phyloP scores from a whole-genome alignment of 352 stramenopile genomes.

The Thraustochytrium sp. region DNA sequence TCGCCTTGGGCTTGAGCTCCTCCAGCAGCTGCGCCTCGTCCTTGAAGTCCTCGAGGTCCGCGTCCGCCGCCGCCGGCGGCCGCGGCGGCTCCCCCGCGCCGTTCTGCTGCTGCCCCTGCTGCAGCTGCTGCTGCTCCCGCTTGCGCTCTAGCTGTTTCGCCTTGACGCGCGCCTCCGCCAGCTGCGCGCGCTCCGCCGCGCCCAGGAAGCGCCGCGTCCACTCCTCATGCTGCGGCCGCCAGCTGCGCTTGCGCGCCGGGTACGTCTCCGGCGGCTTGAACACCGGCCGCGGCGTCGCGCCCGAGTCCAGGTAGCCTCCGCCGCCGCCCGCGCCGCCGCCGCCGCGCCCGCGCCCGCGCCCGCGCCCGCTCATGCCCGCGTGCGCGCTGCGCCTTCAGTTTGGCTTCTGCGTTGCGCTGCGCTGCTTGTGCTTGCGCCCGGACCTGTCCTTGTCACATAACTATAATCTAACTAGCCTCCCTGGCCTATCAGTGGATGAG shows the following conservation, averaged over 20 bases:
- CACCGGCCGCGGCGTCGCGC: not conserved
- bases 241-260: not conserved
- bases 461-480: no score
- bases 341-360: not conserved
- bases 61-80: not conserved
- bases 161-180: not conserved
- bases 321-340: not conserved
- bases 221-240: not conserved
- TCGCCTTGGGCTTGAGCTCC: not conserved
- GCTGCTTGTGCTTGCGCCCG: no score
- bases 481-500: no score
- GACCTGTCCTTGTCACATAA: no score
- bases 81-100: not conserved
- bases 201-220: not conserved
- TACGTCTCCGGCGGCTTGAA: not conserved
- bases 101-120: no score
- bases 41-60: no score
- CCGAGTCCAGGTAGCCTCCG: not conserved
- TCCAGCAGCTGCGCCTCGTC: not conserved
- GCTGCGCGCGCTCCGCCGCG: not conserved
- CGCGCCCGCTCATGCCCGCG: not conserved
- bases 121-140: no score
- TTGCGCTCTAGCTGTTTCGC: no score
- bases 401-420: no score
- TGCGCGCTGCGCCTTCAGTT: no score